Base-by-base conservation (phyloP, 164 flowering plant genomes). In the Cinnamomum micranthum region DNA sequence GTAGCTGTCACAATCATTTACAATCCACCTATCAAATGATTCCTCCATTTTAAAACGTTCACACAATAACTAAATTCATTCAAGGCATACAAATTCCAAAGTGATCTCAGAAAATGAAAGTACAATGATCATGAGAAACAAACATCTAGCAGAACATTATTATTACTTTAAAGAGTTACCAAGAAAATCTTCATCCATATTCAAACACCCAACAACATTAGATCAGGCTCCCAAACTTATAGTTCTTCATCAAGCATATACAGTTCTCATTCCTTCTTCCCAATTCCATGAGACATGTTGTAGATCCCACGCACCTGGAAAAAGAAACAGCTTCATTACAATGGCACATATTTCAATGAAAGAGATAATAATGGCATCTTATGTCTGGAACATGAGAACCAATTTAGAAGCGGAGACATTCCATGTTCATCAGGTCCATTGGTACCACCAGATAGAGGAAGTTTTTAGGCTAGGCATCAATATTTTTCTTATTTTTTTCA, bases 281-380 rank as follows among this genome's bases (percentile, higher is more conserved):
- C 93, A 63, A 87, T 87, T 69, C 95, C 95, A 77, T 88, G 87
- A 52, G 95, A 82, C 95, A 91, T 91, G 67, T 88, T 89, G 72
- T 91, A 89, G 78, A 91, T 86, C 60, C 95, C 95, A 74, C 84
- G 86, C 14, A 80, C 91, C 95, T 91, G 85, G 12, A 74, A n/a
- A 69, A 23, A 69, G 10, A 69, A 15, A 31, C 22, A 6, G 24
- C 35, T 50, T 31, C 28, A 9, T 47, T 20, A 69, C 1, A 22
- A 66, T 12, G 7, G 41, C 28, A 2, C 7, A 23, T 65, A 70
- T 19, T 7, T 41, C 0, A 41, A 41, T 41, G 47, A 41, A 41
- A 41, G 1, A 41, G 47, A 41, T 41, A 41, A 41, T 41, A 41
- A 41, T 24, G 25, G 25, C 25, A 24, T 24, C 25, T 24, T 24